These are phyloP conservation scores for Mycena rosella DNA, from an alignment of 768 basidiomycete species.

Conservation along the genomic window DNA sequence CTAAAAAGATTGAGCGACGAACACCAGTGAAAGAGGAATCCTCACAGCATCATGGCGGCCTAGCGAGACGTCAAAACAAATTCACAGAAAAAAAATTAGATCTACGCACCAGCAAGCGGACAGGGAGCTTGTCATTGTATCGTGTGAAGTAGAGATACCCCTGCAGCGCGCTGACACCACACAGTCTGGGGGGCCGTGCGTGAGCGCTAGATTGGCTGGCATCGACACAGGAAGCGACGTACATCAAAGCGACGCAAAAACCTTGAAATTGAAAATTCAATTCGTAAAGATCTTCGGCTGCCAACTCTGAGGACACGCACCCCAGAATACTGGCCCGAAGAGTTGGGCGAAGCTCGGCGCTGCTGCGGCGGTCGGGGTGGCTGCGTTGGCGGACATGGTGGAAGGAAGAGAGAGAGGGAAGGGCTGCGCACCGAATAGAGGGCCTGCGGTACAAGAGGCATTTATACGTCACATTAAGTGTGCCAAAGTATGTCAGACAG, in stretches of 20 bases:
- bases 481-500: background rate
- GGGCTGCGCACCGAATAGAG: background rate
- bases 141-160: constrained; percentile 35
- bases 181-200: constrained; percentile 3
- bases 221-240: background rate
- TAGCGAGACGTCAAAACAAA: background rate
- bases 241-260: background rate
- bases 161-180: constrained; percentile 30
- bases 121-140: constrained; percentile 32
- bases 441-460: no score
- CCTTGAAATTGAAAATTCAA: background rate
- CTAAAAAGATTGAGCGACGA: constrained; percentile 18
- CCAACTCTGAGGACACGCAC: background rate
- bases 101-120: constrained; percentile 22
- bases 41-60: constrained; percentile 33
- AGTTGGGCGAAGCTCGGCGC: constrained; percentile 22
- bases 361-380: background rate
- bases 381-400: constrained; percentile 18
- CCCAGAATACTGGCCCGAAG: constrained; percentile 36
- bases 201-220: background rate
- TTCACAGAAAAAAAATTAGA: background rate
- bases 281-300: background rate
- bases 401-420: background rate
- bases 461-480: constrained; percentile 6
- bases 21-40: background rate